A percentile compares a stretch with the other conserved stretches of the same genome.
phyloP scores from a whole-genome alignment of 2,329 filamentous ascomycete species.

The Albifimbria verrucaria region DNA sequence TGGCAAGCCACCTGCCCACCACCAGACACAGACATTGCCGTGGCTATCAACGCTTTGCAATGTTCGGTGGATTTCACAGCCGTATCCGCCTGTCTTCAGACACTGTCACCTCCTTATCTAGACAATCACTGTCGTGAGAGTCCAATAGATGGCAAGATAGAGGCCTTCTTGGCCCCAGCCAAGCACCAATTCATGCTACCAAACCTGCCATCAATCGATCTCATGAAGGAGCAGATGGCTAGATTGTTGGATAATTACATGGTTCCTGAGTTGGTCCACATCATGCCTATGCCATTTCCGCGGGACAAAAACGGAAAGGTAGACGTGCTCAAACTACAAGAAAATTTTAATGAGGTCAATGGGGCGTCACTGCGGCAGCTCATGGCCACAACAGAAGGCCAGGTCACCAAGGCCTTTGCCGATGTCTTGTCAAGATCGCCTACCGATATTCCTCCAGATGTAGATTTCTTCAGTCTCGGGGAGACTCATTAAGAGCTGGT shows the following conservation, averaged over 20 bases:
- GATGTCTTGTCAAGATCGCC: constrained; percentile 37
- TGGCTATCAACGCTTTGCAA: constrained; percentile 30
- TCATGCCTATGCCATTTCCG: constrained; percentile 31
- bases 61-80: constrained; percentile 29
- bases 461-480: constrained; percentile 51
- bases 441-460: constrained; percentile 33
- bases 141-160: constrained; percentile 5
- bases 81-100: constrained; percentile 20
- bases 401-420: constrained; percentile 42
- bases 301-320: constrained; percentile 25
- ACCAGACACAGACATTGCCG: constrained; percentile 41
- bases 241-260: constrained; percentile 28
- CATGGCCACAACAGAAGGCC: constrained; percentile 26
- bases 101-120: constrained; percentile 11
- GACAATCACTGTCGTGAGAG: constrained; percentile 12
- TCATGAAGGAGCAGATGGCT: constrained; percentile 14
- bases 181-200: not conserved
- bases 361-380: constrained; percentile 18
- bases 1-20: constrained; percentile 47
- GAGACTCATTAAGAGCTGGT: constrained; percentile 52
- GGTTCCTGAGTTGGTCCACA: constrained; percentile 33
- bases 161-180: constrained; percentile 20
- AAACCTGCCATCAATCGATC: constrained; percentile 3
- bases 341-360: constrained; percentile 21
- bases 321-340: constrained; percentile 32